Percentiles rank a stretch among this genome's conserved stretches.
Evolutionary conservation across 1,139 yeast genomes (phyloP).

Genomic region (Debaryomycetaceae sp.): DNA sequence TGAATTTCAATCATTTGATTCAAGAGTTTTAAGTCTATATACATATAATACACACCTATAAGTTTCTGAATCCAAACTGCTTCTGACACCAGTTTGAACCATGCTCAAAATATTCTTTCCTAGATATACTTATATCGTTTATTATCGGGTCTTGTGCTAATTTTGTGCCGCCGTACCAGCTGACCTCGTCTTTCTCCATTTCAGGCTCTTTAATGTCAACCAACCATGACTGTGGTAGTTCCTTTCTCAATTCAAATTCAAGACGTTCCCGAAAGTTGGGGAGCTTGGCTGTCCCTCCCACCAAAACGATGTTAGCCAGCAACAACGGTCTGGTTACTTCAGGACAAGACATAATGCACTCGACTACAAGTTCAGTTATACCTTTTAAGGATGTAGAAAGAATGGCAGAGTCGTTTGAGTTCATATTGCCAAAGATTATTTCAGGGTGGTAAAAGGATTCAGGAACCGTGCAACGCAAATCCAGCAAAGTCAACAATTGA

Average conservation of each 20-base stretch:
- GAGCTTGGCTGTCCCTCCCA: slow-evolving; percentile 79
- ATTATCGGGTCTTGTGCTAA: slow-evolving; percentile 54
- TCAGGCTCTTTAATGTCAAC: slow-evolving; percentile 41
- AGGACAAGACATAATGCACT: slow-evolving; percentile 69
- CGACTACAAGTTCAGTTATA: slow-evolving; percentile 73
- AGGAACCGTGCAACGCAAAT: slow-evolving; percentile 85
- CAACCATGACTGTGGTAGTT: slow-evolving; percentile 65
- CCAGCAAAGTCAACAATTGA: slow-evolving; percentile 67
- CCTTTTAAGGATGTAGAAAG: slow-evolving; percentile 62
- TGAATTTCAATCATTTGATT: slow-evolving; percentile 68
- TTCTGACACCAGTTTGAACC: slow-evolving; percentile 80
- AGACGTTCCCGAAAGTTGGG: slow-evolving; percentile 67
- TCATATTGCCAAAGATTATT: slow-evolving; percentile 44
- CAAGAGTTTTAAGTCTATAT: slow-evolving; percentile 12
- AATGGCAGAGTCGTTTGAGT: slow-evolving; percentile 27
- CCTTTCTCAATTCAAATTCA: slow-evolving; percentile 56
- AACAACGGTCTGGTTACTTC: slow-evolving; percentile 73
- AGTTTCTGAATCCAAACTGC: slow-evolving; percentile 63
- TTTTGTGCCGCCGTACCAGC: slow-evolving; percentile 44
- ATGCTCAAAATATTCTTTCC: slow-evolving; percentile 80
- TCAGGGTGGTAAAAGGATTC: slow-evolving; percentile 88
- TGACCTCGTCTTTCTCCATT: slow-evolving; percentile 23
- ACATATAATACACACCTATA: slow-evolving; percentile 10
- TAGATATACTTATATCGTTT: slow-evolving; percentile 58
- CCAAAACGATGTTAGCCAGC: slow-evolving; percentile 72